phyloP scores from a whole-genome alignment of 1,284 basidiomycete species.

The Athelia psychrophila region DNA sequence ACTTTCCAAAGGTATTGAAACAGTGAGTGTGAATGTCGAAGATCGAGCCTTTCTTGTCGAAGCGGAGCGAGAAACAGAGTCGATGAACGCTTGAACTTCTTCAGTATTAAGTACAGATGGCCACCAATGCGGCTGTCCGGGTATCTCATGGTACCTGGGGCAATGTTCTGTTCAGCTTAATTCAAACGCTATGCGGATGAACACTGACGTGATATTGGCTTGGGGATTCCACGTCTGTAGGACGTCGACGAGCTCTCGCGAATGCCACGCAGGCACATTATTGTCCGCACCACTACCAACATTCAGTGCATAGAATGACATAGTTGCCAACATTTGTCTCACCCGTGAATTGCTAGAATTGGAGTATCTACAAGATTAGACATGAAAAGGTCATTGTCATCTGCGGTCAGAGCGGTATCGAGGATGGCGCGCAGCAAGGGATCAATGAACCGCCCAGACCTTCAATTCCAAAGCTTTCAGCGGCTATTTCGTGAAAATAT shows the following conservation, averaged over 20 bases:
- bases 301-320: slow-evolving; percentile 4
- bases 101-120: slow-evolving; percentile 53
- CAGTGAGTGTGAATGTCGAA: slow-evolving; percentile 61
- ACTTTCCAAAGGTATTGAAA: slow-evolving; percentile 59
- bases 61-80: slow-evolving; percentile 22
- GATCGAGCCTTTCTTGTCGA: slow-evolving; percentile 8
- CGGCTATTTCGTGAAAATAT: too few species aligned
- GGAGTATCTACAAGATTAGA: slow-evolving; percentile 72
- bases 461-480: slow-evolving; percentile 18
- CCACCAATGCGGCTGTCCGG: slow-evolving; percentile 70
- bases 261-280: slow-evolving; percentile 83
- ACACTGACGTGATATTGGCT: slow-evolving; percentile 52
- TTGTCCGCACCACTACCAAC: slow-evolving; percentile 61
- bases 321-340: slow-evolving; percentile 15
- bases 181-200: background rate
- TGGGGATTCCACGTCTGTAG: slow-evolving; percentile 52
- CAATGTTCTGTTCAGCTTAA: too few species aligned
- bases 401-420: slow-evolving; percentile 69
- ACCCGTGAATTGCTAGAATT: slow-evolving; percentile 79
- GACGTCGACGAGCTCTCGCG: slow-evolving; percentile 56
- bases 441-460: slow-evolving; percentile 76
- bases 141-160: slow-evolving; percentile 62
- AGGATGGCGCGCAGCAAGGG: slow-evolving; percentile 71
- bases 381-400: slow-evolving; percentile 85
- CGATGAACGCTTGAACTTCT: slow-evolving; percentile 53